Evolutionary conservation across 441 rosid species (phyloP), one percentile per base, ranked within the genome.

Genomic region (Croton laevigatus): DNA sequence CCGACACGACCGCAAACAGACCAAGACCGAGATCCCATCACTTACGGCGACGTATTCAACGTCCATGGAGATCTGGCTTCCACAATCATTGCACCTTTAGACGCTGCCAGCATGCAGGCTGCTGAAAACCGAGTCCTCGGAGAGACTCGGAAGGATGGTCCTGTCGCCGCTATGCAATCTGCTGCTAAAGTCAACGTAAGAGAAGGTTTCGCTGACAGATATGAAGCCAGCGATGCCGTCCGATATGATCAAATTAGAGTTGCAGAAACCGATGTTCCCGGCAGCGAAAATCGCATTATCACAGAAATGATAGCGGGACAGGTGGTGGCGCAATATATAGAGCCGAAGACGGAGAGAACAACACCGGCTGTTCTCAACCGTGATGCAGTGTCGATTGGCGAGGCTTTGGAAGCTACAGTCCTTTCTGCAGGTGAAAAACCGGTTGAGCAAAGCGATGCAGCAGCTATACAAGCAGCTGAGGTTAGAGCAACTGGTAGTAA

Each of bases 381-480:
- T 6, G 71, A 74, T 8, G 69, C 59, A 3, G 49, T 81, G n/a
- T 85, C 91, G 3, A 77, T 84, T 0, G 91, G 93, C 3, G 88
- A 86, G 63, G 89, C 90, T 16, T 74, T 89, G 53, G 89, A 88
- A 76, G 81, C 80, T 3, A 69, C 88, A 0, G 82, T 85, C 42
- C 36, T 80, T 5, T 73, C 77, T 12, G 62, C 54, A 0, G 87
- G 88, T 0, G 82, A 86, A 45, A 88, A 86, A 66, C 84, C 85
- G 2, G 74, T 86, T 36, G 89, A 86, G 27, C 77, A 68, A 73
- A 79, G 83, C 36, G 89, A 86, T 51, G 87, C 86, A 0, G 89
- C 88, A 0, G 85, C 92, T 6, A 86, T 84, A 69, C 82, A 73
- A 71, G 87, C 84, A 4, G 89, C 90, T 6, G 86, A 89, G 73